phyloP scores from a whole-genome alignment of 1,139 yeast species.

The Wickerhamomyces sp. region DNA sequence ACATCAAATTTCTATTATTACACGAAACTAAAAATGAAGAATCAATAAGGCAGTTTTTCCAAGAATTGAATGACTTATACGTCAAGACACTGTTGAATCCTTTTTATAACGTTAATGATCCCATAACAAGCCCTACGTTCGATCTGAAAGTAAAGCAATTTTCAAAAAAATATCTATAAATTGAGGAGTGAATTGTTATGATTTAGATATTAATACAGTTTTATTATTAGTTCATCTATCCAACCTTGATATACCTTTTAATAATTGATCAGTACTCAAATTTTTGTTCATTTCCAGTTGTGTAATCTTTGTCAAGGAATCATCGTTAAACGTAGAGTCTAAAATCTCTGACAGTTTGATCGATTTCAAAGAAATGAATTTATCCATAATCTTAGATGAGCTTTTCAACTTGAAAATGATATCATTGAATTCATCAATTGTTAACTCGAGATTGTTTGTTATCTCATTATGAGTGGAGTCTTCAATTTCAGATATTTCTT shows the following conservation, averaged over 20 bases:
- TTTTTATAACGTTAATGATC: slow-evolving; percentile 72
- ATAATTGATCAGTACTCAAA: slow-evolving; percentile 26
- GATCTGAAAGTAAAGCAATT: slow-evolving; percentile 67
- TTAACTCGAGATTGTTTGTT: slow-evolving; percentile 13
- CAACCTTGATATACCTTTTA: slow-evolving; percentile 25
- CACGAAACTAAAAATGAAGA: slow-evolving; percentile 71
- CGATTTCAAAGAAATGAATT: slow-evolving; percentile 19
- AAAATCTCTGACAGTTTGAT: slow-evolving; percentile 20
- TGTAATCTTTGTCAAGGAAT: slow-evolving; percentile 19
- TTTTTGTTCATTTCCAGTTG: slow-evolving; percentile 14
- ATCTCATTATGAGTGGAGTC: slow-evolving; percentile 21
- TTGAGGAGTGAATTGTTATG: not conserved
- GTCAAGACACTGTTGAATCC: slow-evolving; percentile 85
- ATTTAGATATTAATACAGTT: slow-evolving; percentile 1
- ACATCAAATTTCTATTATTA: slow-evolving; percentile 73
- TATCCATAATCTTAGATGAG: slow-evolving; percentile 14
- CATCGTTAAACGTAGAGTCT: slow-evolving; percentile 23
- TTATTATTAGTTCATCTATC: slow-evolving; percentile 8
- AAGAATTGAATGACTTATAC: slow-evolving; percentile 81
- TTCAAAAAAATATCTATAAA: slow-evolving; percentile 68
- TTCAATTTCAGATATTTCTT: slow-evolving; percentile 12
- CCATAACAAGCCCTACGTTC: slow-evolving; percentile 69
- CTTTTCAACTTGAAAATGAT: slow-evolving; percentile 18
- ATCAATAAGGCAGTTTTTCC: slow-evolving; percentile 75
- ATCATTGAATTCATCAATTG: slow-evolving; percentile 18